Evolutionary conservation across 2,329 filamentous ascomycete species (phyloP).

Genomic region (Grosmannia huntii): DNA sequence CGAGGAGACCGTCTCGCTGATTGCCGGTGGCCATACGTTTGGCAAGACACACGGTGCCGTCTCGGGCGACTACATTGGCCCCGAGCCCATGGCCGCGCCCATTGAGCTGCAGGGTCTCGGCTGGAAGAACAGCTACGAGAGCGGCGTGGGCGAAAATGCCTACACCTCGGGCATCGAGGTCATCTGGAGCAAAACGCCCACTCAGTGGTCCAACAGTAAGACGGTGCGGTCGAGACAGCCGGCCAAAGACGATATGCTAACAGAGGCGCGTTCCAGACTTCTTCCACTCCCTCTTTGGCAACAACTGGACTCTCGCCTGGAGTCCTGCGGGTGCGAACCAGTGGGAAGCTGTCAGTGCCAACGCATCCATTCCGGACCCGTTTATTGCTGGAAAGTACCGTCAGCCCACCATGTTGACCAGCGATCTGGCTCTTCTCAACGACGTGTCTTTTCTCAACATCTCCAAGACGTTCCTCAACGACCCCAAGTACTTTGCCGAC

Average conservation of each 20-base stretch:
- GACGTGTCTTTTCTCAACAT: slow-evolving; percentile 68
- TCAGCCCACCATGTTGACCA: slow-evolving; percentile 61
- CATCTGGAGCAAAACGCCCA: slow-evolving; percentile 64
- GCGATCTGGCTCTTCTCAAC: slow-evolving; percentile 58
- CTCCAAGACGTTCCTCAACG: slow-evolving; percentile 52
- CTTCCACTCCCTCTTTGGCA: slow-evolving; percentile 65
- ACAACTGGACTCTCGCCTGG: slow-evolving; percentile 66
- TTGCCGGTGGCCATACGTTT: slow-evolving; percentile 66
- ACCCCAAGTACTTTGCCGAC: slow-evolving; percentile 56
- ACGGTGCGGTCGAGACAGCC: background rate
- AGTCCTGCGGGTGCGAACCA: slow-evolving; percentile 65
- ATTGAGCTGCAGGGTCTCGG: slow-evolving; percentile 59
- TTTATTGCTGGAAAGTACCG: slow-evolving; percentile 60
- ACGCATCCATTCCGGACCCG: slow-evolving; percentile 52
- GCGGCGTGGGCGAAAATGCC: slow-evolving; percentile 57
- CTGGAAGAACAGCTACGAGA: slow-evolving; percentile 52
- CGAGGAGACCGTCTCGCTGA: slow-evolving; percentile 68
- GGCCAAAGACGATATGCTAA: background rate
- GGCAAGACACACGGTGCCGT: slow-evolving; percentile 72
- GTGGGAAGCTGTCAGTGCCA: slow-evolving; percentile 57
- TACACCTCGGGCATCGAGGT: slow-evolving; percentile 70
- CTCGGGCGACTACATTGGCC: slow-evolving; percentile 47
- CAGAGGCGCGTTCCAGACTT: slow-evolving; percentile 27
- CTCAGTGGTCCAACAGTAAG: slow-evolving; percentile 54
- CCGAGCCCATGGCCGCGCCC: slow-evolving; percentile 53